Base-by-base conservation (phyloP, 2,329 filamentous ascomycete species). In the Orbilia brochopaga region DNA sequence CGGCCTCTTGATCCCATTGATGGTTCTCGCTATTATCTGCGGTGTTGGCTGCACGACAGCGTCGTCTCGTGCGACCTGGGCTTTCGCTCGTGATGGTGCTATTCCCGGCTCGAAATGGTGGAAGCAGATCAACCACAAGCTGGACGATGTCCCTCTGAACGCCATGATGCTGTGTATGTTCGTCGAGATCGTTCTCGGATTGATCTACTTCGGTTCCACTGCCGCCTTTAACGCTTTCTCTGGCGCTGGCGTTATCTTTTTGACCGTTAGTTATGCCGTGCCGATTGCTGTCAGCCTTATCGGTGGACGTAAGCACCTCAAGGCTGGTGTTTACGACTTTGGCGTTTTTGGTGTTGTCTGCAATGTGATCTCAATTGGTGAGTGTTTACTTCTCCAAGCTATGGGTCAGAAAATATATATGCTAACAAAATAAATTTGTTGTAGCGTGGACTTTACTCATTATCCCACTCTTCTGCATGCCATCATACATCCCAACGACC, bases 401-500 rank as follows among this genome's bases (percentile, higher is more conserved):
- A 2, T 42, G 11, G 4, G 66, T 32, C n/a, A n/a, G 54, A 35
- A 13, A 4, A 17, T 13, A 42, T 17, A 35, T 27, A n/a, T 21
- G 35, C 30, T 72, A 64, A 64, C 60, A 27, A 24, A 3, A 21
- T 2, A 21, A 35, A 3, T 17, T 23, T 24, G 40, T 54, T 23
- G 59, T 75, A 87, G 85, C 80, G 58, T 91, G 88, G 88, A 88
- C 86, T 61, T 75, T 83, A 13, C 83, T 91, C 60, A 88, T 87
- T 37, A 85, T 90, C 58, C 88, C 88, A 0, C 84, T 91, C 15
- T 91, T 91, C 82, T 91, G 86, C 79, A 89, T 90, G 86, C 88
- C 88, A 0, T 83, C 86, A 0, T 79, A 79, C 48, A 80, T 89
- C n/a, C 86, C 86, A 4, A 86, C 89, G 42, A 83, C 83, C 0